phyloP scores from a whole-genome alignment of 108 stramenopile species.

The Skeletonema grethae region DNA sequence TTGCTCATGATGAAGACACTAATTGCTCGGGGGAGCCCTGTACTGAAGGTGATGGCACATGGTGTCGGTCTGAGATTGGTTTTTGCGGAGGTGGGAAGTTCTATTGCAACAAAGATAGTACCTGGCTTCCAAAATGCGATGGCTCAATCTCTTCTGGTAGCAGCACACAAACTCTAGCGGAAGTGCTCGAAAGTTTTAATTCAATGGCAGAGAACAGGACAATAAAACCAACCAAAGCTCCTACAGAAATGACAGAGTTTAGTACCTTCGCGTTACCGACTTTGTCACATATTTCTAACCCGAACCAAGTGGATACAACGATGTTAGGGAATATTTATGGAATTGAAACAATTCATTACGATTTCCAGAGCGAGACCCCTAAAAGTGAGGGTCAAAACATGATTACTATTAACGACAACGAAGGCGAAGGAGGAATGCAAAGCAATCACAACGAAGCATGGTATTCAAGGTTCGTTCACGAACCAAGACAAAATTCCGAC shows the following conservation, averaged over 20 bases:
- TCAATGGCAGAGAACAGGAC: background rate
- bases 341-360: constrained; percentile 1
- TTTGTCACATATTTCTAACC: constrained; percentile 4
- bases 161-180: background rate
- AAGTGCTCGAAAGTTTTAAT: background rate
- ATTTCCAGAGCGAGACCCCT: background rate
- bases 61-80: constrained; percentile 39
- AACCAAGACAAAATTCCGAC: background rate
- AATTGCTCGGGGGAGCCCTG: constrained; percentile 40
- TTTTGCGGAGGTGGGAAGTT: constrained; percentile 28
- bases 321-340: background rate
- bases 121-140: constrained; percentile 33
- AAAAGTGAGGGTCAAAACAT: background rate
- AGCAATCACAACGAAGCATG: background rate
- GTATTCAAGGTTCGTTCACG: background rate
- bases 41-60: constrained; percentile 19
- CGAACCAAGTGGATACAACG: constrained; percentile 10
- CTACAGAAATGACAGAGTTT: constrained; percentile 10
- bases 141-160: background rate
- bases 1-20: constrained; percentile 16
- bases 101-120: constrained; percentile 32
- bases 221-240: constrained; percentile 1
- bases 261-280: constrained; percentile 28
- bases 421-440: background rate
- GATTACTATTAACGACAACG: background rate